Percentiles rank a stretch among this genome's conserved stretches.
Evolutionary conservation across 179 eudicot species (phyloP).

Genomic region (Heliamphora pulchella): DNA sequence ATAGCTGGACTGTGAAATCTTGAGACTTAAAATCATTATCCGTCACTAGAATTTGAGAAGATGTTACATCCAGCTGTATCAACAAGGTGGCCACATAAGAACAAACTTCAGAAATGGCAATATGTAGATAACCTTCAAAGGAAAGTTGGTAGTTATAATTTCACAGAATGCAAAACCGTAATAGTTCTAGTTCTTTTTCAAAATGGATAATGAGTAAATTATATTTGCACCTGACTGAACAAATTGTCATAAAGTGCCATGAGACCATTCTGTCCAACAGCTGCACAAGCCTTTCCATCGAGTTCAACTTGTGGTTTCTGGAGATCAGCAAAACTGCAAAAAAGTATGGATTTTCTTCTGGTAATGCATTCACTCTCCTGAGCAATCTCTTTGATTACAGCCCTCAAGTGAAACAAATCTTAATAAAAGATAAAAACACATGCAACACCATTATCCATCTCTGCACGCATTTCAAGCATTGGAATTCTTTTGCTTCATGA

Average conservation of each 20-base stretch:
- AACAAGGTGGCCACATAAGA: not conserved
- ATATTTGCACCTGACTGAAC: constrained; percentile 58
- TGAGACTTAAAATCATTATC: constrained; percentile 68
- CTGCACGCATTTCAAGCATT: constrained; percentile 2
- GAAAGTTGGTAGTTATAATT: not conserved
- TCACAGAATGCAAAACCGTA: not conserved
- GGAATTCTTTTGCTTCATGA: not conserved
- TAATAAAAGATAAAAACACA: not conserved
- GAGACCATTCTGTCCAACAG: constrained; percentile 87
- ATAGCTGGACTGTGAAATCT: constrained; percentile 59
- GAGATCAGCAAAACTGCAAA: constrained; percentile 77
- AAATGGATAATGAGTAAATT: not conserved
- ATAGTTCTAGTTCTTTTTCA: not conserved
- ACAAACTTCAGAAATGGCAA: constrained; percentile 11
- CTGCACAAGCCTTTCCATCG: constrained; percentile 92
- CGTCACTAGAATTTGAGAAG: constrained; percentile 81
- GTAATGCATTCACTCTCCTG: not conserved
- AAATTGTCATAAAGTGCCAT: constrained; percentile 84
- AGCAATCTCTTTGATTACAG: not conserved
- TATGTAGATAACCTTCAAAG: not conserved
- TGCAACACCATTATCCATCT: not conserved
- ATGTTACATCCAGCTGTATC: constrained; percentile 74
- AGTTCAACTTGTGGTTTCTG: constrained; percentile 78
- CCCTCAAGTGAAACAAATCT: not conserved
- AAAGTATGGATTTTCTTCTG: not conserved